Conservation (phyloP, 2,329 filamentous ascomycete genomes). For the Fusarium nelsonii region DNA sequence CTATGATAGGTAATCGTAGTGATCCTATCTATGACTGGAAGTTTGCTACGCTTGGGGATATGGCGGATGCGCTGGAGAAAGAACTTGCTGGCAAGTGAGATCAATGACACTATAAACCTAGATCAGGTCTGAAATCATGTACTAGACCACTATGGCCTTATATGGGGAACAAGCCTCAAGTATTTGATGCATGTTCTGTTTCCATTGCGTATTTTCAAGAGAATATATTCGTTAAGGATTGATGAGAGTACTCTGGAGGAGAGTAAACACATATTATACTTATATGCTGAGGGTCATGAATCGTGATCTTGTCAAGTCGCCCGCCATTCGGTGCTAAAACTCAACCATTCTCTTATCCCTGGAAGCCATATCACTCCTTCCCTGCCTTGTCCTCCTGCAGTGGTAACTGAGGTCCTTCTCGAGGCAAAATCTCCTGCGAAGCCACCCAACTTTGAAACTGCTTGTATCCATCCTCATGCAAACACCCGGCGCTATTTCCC, state of each 20-base stretch:
- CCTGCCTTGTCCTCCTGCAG: constrained; percentile 12
- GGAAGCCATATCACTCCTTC: constrained; percentile 21
- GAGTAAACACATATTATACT: no score
- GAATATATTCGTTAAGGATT: background rate
- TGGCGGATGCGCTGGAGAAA: constrained; percentile 62
- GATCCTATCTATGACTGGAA: constrained; percentile 65
- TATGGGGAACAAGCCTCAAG: background rate
- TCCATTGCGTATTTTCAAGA: background rate
- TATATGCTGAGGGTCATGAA: no score
- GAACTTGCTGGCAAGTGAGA: constrained; percentile 25
- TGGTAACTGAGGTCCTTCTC: constrained; percentile 20
- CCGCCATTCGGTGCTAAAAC: background rate
- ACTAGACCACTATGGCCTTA: background rate
- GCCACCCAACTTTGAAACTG: constrained; percentile 43
- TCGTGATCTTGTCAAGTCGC: no score
- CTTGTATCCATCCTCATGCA: constrained; percentile 26
- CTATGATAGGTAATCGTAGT: constrained; percentile 57
- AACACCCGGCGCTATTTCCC: background rate
- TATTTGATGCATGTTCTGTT: background rate
- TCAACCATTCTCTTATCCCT: constrained; percentile 31
- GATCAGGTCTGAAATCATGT: background rate
- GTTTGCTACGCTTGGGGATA: constrained; percentile 69
- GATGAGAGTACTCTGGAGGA: no score
- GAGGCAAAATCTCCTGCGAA: constrained; percentile 34
- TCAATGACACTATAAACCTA: background rate